Percentiles rank a stretch among this genome's conserved stretches.
Conservation (phyloP, 2,329 filamentous ascomycete genomes). For the Penicillium sp. region DNA sequence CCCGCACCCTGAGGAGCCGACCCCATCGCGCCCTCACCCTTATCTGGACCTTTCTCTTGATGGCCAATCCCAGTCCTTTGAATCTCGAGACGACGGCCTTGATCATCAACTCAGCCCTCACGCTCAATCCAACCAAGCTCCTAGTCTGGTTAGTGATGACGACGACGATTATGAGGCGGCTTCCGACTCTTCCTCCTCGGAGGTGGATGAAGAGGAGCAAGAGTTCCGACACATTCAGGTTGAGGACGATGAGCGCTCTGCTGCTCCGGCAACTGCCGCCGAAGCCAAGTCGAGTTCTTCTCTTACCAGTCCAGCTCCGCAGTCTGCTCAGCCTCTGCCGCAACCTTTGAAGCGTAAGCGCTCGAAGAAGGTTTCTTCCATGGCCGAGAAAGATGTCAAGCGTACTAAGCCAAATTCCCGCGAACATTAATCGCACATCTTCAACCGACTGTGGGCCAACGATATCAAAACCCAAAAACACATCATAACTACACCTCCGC, state of each 20-base stretch:
- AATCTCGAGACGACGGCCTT: constrained; percentile 41
- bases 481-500: neutral
- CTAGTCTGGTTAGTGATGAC: constrained; percentile 75
- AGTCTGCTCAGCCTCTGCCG: constrained; percentile 27
- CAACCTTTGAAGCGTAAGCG: constrained; percentile 32
- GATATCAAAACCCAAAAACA: neutral
- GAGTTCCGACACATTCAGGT: constrained; percentile 46
- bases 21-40: constrained; percentile 34
- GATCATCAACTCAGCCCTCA: constrained; percentile 59
- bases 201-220: constrained; percentile 53
- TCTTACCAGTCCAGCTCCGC: constrained; percentile 28
- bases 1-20: constrained; percentile 42
- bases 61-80: constrained; percentile 31
- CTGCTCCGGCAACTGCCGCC: constrained; percentile 31
- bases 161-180: constrained; percentile 66
- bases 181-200: constrained; percentile 57
- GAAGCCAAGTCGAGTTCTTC: constrained; percentile 36
- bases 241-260: constrained; percentile 44
- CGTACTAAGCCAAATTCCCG: constrained; percentile 28
- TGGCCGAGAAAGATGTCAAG: constrained; percentile 34
- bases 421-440: constrained; percentile 6
- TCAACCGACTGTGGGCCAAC: neutral
- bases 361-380: constrained; percentile 31
- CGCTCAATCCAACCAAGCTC: constrained; percentile 71
- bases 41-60: constrained; percentile 42